Percentiles rank a stretch among this genome's conserved stretches.
phyloP scores from a whole-genome alignment of 257 asterid species.

The Lycium barbarum region DNA sequence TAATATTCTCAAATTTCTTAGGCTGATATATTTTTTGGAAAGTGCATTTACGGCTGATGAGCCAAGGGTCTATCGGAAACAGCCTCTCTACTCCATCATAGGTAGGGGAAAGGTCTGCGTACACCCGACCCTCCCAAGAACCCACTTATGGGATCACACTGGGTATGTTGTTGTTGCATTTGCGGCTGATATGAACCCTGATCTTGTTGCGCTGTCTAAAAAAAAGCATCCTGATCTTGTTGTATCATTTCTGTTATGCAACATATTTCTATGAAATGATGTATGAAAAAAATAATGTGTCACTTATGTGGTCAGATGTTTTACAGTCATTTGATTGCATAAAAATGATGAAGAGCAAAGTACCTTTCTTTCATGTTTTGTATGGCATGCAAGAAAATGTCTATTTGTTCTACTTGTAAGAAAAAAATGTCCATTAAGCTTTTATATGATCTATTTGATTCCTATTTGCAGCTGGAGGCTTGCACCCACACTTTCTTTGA shows the following conservation, averaged over 20 bases:
- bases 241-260: background rate
- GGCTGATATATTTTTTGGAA: background rate
- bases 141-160: too few species aligned
- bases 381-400: slow-evolving; percentile 11
- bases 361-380: slow-evolving; percentile 18
- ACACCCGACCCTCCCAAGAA: too few species aligned
- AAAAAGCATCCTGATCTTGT: background rate
- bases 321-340: background rate
- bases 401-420: background rate
- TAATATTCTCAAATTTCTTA: background rate
- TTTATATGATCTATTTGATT: background rate
- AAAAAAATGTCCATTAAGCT: background rate
- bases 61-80: background rate
- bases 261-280: background rate
- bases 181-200: background rate
- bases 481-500: slow-evolving; percentile 71
- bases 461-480: slow-evolving; percentile 63
- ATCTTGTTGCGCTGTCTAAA: background rate
- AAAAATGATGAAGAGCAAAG: background rate
- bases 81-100: too few species aligned
- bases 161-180: too few species aligned
- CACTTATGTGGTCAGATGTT: background rate
- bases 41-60: background rate
- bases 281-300: background rate
- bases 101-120: too few species aligned